Base-by-base conservation (phyloP, 257 asterid genomes). In the Coffea canephora region DNA sequence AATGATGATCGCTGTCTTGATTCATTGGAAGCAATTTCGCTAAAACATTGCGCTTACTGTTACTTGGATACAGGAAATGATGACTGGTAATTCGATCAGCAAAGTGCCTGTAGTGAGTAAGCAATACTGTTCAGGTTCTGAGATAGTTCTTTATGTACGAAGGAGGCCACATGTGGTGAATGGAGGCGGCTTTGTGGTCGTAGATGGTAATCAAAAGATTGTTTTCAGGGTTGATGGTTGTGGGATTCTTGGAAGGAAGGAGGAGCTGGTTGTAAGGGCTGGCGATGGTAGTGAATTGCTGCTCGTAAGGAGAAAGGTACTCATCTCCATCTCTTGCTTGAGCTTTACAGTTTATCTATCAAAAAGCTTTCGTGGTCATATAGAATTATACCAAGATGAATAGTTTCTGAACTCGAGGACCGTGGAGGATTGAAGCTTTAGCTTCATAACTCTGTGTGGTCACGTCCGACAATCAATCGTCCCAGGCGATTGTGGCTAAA, bases 171-270 rank as follows among this genome's bases (percentile, higher is more conserved):
- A 82, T 36, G 97, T 91, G 83, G 97, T 82, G 41, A 90, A 81
- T 71, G 98, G 98, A 19, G 98, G 98, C 2, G 98, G 98, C 45
- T 88, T 94, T 74, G 91, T 76, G 84, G 97, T 88, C 80, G 84
- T 89, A 1, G 93, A 92, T 71, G 19, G 76, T 36, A 52, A 49
- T 75, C 96, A 91, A 19, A 81, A 80, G 78, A 79, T 85, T 43
- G 79, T 89, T 41, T 94, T 92, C 74, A 84, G 81, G 41, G 92
- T 90, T 39, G 97, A 93, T 65, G 98, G 97, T 6, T 94, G 98
- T 74, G 98, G 98, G 49, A 19, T 90, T 75, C 78, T 89, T 67
- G 98, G 97, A 19, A 90, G 83, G 80, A 91, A 93, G 71, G 91
- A 88, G 5, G 89, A 93, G 83, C 57, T 94, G 54, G 80, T 93